Conservation (phyloP, 2,329 filamentous ascomycete species). For the Penicillium nordicum region DNA sequence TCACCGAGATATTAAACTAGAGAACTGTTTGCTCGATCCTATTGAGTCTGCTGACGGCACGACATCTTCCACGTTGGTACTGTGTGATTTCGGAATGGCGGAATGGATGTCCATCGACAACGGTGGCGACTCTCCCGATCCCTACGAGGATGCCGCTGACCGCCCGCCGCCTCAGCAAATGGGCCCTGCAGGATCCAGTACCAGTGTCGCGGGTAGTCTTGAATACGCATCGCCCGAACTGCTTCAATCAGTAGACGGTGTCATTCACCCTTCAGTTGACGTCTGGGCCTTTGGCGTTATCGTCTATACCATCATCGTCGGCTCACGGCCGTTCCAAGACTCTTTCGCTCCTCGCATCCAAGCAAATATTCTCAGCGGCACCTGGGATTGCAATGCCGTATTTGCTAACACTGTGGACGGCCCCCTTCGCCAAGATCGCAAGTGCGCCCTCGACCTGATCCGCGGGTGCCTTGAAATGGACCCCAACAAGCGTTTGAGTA, state of each 20-base stretch:
- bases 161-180: slow-evolving; percentile 50
- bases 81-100: slow-evolving; percentile 68
- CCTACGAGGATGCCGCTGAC: slow-evolving; percentile 46
- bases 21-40: slow-evolving; percentile 64
- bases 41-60: slow-evolving; percentile 46
- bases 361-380: slow-evolving; percentile 57
- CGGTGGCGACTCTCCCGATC: slow-evolving; percentile 49
- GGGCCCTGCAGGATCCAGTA: slow-evolving; percentile 55
- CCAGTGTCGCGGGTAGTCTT: slow-evolving; percentile 58
- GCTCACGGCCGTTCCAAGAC: slow-evolving; percentile 61
- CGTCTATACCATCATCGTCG: slow-evolving; percentile 59
- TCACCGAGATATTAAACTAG: slow-evolving; percentile 66
- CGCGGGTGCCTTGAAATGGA: slow-evolving; percentile 59
- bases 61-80: slow-evolving; percentile 55
- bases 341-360: slow-evolving; percentile 57
- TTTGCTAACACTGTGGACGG: slow-evolving; percentile 42
- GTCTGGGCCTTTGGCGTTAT: slow-evolving; percentile 67
- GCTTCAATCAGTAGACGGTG: slow-evolving; percentile 37
- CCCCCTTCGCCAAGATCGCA: slow-evolving; percentile 40
- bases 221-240: slow-evolving; percentile 53
- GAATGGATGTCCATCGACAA: slow-evolving; percentile 61
- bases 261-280: slow-evolving; percentile 55
- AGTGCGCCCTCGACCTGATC: slow-evolving; percentile 55
- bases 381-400: slow-evolving; percentile 55
- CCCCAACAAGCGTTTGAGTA: slow-evolving; percentile 53